phyloP scores from a whole-genome alignment of 2,329 filamentous ascomycete genomes.

The Zymoseptoria brevis region DNA sequence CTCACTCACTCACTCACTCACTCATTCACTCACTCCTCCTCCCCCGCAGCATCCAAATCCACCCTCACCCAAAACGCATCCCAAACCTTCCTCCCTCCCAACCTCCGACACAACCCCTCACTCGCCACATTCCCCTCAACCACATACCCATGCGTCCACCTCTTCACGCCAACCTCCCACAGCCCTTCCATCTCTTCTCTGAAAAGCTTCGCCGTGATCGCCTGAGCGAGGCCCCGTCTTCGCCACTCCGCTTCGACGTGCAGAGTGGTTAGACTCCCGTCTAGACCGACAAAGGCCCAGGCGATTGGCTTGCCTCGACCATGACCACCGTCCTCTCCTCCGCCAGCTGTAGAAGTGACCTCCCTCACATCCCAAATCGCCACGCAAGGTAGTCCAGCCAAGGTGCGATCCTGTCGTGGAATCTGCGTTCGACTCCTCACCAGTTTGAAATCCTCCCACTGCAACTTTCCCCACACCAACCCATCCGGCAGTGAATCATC shows the following conservation, averaged over 20 bases:
- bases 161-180: slow-evolving; percentile 34
- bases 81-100: slow-evolving; percentile 52
- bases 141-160: slow-evolving; percentile 57
- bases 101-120: slow-evolving; percentile 52
- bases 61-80: slow-evolving; percentile 50
- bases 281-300: slow-evolving; percentile 57
- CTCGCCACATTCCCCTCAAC: slow-evolving; percentile 53
- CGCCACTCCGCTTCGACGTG: slow-evolving; percentile 55
- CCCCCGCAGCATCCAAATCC: slow-evolving; percentile 28
- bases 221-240: slow-evolving; percentile 55
- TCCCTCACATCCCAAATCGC: slow-evolving; percentile 16
- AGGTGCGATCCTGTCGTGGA: slow-evolving; percentile 44
- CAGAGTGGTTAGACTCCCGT: slow-evolving; percentile 54
- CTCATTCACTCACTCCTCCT: too few species aligned
- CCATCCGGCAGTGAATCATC: slow-evolving; percentile 35
- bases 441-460: slow-evolving; percentile 47
- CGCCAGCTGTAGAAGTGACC: neutral
- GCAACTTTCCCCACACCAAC: slow-evolving; percentile 49
- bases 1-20: too few species aligned
- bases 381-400: slow-evolving; percentile 35
- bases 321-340: slow-evolving; percentile 30
- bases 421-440: slow-evolving; percentile 51
- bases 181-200: slow-evolving; percentile 40
- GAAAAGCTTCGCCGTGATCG: slow-evolving; percentile 52
- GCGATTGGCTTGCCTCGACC: slow-evolving; percentile 43